Evolutionary conservation across 2,329 filamentous ascomycete genomes (phyloP).

Genomic region (Fonsecaea erecta): DNA sequence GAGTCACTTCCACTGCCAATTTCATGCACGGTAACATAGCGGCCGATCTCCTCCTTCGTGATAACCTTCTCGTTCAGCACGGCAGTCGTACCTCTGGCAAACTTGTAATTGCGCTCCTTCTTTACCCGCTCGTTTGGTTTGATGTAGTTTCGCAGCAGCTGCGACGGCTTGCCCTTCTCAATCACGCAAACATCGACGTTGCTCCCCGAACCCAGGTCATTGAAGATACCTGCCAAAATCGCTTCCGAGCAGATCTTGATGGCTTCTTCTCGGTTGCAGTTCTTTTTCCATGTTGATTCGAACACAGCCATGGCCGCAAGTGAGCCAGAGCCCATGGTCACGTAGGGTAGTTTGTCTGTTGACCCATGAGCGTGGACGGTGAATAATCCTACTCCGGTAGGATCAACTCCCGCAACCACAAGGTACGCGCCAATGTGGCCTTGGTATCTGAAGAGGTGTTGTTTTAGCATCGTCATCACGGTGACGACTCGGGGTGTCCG

Average conservation of each 20-base stretch:
- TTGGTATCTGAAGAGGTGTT: constrained; percentile 98
- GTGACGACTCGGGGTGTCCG: constrained; percentile 97
- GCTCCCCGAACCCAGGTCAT: constrained; percentile 93
- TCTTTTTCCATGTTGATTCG: constrained; percentile 89
- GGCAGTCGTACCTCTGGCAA: constrained; percentile 88
- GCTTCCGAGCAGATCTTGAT: constrained; percentile 81
- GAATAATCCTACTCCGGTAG: constrained; percentile 92
- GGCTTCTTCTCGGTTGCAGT: constrained; percentile 78
- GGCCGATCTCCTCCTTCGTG: constrained; percentile 88
- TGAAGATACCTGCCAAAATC: constrained; percentile 96
- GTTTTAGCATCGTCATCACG: constrained; percentile 99
- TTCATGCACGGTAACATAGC: constrained; percentile 91
- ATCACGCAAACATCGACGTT: constrained; percentile 98
- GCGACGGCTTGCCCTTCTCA: constrained; percentile 88
- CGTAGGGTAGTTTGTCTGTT: constrained; percentile 98
- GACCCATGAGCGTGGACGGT: constrained; percentile 98
- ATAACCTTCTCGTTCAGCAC: constrained; percentile 96
- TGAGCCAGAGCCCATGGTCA: constrained; percentile 97
- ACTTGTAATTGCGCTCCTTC: constrained; percentile 93
- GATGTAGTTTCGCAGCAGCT: constrained; percentile 86
- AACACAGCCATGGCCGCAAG: constrained; percentile 98
- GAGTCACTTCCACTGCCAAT: constrained; percentile 62
- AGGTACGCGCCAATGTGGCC: constrained; percentile 98
- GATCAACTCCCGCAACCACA: constrained; percentile 94
- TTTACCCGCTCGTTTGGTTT: constrained; percentile 87